Base-by-base conservation (phyloP, 75 land plant species). In the Cryptomeria japonica region DNA sequence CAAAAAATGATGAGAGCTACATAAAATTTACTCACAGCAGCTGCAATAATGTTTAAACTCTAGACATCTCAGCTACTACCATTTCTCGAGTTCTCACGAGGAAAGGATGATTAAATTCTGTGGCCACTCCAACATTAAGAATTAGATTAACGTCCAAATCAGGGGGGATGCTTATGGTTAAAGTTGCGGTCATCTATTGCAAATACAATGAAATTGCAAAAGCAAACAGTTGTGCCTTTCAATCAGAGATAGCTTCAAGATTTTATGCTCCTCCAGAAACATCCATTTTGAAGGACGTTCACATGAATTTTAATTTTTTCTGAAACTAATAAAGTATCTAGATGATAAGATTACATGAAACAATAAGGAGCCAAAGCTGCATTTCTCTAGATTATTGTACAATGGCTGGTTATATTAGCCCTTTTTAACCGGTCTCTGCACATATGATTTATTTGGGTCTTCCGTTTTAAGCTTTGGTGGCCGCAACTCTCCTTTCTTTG, bases 381-480 rank as follows among this genome's bases (percentile, higher is more conserved):
- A n/a, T 28, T 46, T 82, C 53, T n/a, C n/a, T 15, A 82, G 22
- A 44, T 82, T 46, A 46, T 15, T 82, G 51, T 82, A 82, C 84
- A 46, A 15, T n/a, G 16, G 14, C 15, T 13, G 25, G 16, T 38
- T n/a, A 28, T 76, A 38, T 93, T 89, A 97, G 42, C 92, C 95
- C 87, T 93, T 91, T 91, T 98, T 98, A 58, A 98, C 96, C 31
- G 99, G 99, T 86, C 99, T 95, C 86, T 98, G 99, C 85, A 98
- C 99, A 84, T 98, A 98, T 25, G 99, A 98, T 90, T 97, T 98
- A 92, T 98, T 98, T 25, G 99, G 99, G 86, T 98, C 99, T 84
- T 98, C 99, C 9, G 99, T 98, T 92, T 98, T 98, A 28, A 98
- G 96, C 89, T 98, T 98, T 16, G 99, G 99, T 8, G 99, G 99